Conservation (phyloP, 2,329 filamentous ascomycete genomes). For the Aspergillus awamori region DNA sequence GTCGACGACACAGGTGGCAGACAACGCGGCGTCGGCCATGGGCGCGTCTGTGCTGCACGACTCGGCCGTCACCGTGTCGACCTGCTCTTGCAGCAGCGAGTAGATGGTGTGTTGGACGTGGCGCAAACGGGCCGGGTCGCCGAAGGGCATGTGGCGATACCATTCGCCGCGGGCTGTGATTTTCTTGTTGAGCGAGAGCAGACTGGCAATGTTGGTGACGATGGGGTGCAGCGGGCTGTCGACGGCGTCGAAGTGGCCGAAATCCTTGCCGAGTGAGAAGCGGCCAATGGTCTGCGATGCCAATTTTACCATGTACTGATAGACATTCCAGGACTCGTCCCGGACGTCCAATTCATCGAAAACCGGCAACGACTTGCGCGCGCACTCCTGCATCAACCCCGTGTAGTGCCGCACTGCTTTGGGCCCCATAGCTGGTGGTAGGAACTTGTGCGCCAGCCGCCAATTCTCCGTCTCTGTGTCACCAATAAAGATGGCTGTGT, state of each 20-base stretch:
- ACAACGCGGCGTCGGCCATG: no score
- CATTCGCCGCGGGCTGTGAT: slow-evolving; percentile 55
- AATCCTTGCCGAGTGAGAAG: slow-evolving; percentile 44
- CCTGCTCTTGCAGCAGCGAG: no score
- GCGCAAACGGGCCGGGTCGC: slow-evolving; percentile 52
- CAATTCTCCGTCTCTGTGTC: slow-evolving; percentile 22
- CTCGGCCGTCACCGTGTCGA: no score
- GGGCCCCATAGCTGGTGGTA: slow-evolving; percentile 48
- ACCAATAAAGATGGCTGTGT: no score
- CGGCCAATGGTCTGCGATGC: no score
- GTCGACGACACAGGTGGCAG: no score
- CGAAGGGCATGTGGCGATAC: slow-evolving; percentile 60
- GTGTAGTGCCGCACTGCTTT: slow-evolving; percentile 64
- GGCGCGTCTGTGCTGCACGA: no score
- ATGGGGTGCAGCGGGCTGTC: slow-evolving; percentile 56
- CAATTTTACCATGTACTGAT: no score
- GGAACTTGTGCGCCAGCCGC: slow-evolving; percentile 59
- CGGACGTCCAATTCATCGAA: no score
- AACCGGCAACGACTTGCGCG: slow-evolving; percentile 53
- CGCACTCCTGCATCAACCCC: slow-evolving; percentile 58
- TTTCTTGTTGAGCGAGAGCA: slow-evolving; percentile 61
- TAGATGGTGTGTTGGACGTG: no score
- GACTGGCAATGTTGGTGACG: slow-evolving; percentile 51
- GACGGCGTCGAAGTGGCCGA: slow-evolving; percentile 45
- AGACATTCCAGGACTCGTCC: no score